Base-by-base conservation (phyloP, 2,329 filamentous ascomycete genomes). In the Xenoacremonium recifei region DNA sequence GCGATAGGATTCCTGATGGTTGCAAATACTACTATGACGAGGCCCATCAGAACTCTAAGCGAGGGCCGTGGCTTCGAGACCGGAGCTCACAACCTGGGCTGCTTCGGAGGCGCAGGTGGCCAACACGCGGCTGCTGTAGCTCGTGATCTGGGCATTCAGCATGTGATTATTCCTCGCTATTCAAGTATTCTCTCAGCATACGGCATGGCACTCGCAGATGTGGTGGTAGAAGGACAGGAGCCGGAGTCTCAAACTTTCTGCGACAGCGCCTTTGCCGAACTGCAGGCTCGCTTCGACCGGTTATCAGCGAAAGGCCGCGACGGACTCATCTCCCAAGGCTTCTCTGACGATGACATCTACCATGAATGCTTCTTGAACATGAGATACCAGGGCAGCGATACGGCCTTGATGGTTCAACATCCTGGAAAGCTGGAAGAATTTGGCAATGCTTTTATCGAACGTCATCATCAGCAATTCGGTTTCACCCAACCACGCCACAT, bases 1-100 rank as follows among this genome's bases (percentile, higher is more conserved):
- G 85, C 86, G 0, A 80, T 85, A 45, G 87, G 87, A 0, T 89
- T 89, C 55, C 76, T 89, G 51, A 79, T 84, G 39, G 83, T 89
- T 34, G 84, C 85, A 4, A 87, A 89, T 47, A 83, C 85, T 55
- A 80, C 83, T 1, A 89, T 89, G 85, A 82, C 80, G 0, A 71
- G 85, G 23, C 87, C 87, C 0, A 90, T 91, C 12, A 45, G 58
- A 11, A 57, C 55, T 3, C 48, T 60, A 0, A 61, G 53, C 10
- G 58, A 61, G n/a, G 58, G 53, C 2, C 58, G 58, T 0, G 59
- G 58, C 1, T 62, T 55, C 16, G 53, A 50, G 1, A 49, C 57
- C 1, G 51, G 53, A 0, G 54, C 49, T 2, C 59, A 62, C 2
- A 54, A 60, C 21, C 11, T 61, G 1, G 58, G 51, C 0, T 58